phyloP scores from a whole-genome alignment of 169 alveolate genomes.

The Plasmodium gallinaceum region DNA sequence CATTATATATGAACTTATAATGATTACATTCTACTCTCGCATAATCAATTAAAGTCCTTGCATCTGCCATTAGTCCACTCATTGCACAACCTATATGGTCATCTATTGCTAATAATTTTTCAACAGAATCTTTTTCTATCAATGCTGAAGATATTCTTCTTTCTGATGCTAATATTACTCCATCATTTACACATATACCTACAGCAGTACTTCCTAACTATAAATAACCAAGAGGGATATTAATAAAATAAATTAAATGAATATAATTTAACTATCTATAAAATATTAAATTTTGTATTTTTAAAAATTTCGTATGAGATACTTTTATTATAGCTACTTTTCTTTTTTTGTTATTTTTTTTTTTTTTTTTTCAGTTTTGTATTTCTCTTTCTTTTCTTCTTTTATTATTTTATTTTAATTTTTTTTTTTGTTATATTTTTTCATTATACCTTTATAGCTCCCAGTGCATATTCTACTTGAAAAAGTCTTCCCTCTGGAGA shows the following conservation, averaged over 20 bases:
- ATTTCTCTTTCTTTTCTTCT: too few species aligned
- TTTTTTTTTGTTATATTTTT: background rate
- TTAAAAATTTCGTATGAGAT: background rate
- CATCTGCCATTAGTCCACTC: conserved; percentile 99
- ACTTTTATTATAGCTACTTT: background rate
- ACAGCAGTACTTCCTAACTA: conserved; percentile 98
- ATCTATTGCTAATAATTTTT: conserved; percentile 96
- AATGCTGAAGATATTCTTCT: conserved; percentile 92
- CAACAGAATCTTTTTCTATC: conserved; percentile 94
- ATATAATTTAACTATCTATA: background rate
- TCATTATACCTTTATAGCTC: conserved; percentile 93
- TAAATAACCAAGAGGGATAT: background rate
- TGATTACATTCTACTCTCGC: conserved; percentile 98
- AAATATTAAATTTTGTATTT: too few species aligned
- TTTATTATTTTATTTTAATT: background rate
- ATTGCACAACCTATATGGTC: conserved; percentile 97
- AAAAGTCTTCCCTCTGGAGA: conserved; percentile 98
- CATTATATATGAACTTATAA: conserved; percentile 96
- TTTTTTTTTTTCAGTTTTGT: too few species aligned
- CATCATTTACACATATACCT: conserved; percentile 96
- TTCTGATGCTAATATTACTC: conserved; percentile 97
- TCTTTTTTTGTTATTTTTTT: too few species aligned
- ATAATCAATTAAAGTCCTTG: conserved; percentile 97
- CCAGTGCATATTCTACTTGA: conserved; percentile 97
- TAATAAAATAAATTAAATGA: background rate